These are phyloP conservation scores for Heterobasidion parviporum DNA, from an alignment of 1,284 basidiomycete genomes.

Conservation along the genomic window DNA sequence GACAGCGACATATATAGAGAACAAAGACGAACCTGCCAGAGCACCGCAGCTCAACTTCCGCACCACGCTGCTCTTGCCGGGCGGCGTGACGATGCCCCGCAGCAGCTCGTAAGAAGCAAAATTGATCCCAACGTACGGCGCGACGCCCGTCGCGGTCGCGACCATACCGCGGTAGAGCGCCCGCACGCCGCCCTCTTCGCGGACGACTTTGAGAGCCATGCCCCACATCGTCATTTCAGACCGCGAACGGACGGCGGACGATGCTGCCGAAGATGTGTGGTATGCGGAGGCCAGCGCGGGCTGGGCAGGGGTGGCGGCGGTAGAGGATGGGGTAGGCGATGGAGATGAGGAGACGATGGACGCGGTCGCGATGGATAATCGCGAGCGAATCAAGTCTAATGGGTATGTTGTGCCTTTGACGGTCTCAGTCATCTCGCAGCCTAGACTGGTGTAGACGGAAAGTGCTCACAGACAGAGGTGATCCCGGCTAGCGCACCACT, in stretches of 20 bases:
- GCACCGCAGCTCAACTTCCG: conserved; percentile 73
- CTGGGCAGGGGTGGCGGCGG: conserved; percentile 15
- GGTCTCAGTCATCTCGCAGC: not conserved
- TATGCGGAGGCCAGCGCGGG: conserved; percentile 39
- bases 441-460: not conserved
- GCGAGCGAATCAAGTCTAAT: conserved; percentile 86
- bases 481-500: conserved; percentile 89
- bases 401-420: conserved; percentile 81
- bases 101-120: conserved; percentile 76
- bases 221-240: conserved; percentile 73
- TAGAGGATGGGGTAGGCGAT: conserved; percentile 15
- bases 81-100: conserved; percentile 66
- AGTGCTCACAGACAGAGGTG: conserved; percentile 68
- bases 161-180: conserved; percentile 85
- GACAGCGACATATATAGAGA: not conserved
- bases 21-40: conserved; percentile 48
- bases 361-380: conserved; percentile 87
- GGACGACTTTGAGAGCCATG: conserved; percentile 86
- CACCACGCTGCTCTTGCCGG: conserved; percentile 54
- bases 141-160: conserved; percentile 86
- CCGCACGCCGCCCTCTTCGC: conserved; percentile 83
- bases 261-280: conserved; percentile 34
- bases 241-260: conserved; percentile 27
- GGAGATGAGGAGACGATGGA: conserved; percentile 37
- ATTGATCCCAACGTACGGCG: conserved; percentile 85